A percentile compares a stretch with the other conserved stretches of the same genome.
Evolutionary conservation across 495 filamentous ascomycete species (phyloP).

Genomic region (Bacidia rubella): DNA sequence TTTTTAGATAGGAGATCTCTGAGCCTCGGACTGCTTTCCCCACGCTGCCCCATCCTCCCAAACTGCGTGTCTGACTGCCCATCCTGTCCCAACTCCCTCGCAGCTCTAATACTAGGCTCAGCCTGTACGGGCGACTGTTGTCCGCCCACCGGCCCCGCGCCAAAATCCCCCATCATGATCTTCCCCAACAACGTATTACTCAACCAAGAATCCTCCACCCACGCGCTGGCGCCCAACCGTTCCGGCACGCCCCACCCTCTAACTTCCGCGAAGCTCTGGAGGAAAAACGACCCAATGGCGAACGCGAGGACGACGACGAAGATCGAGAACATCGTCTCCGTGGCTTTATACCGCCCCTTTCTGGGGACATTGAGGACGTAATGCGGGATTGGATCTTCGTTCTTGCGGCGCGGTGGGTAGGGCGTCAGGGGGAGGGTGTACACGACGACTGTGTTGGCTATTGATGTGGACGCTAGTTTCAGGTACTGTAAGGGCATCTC

Average conservation of each 20-base stretch:
- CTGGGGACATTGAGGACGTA: slow-evolving; percentile 54
- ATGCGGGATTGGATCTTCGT: slow-evolving; percentile 16
- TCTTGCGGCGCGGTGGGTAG: slow-evolving; percentile 28
- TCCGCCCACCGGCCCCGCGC: no score
- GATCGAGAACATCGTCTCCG: slow-evolving; percentile 33
- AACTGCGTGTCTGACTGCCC: no score
- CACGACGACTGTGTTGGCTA: slow-evolving; percentile 74
- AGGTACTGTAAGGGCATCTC: slow-evolving; percentile 44
- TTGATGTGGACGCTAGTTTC: slow-evolving; percentile 72
- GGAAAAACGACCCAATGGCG: slow-evolving; percentile 42
- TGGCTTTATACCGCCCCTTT: slow-evolving; percentile 23
- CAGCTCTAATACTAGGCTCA: no score
- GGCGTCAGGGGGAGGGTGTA: slow-evolving; percentile 67
- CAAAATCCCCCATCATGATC: no score
- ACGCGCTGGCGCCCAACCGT: slow-evolving; percentile 39
- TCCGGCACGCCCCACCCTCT: slow-evolving; percentile 41
- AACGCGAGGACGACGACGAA: slow-evolving; percentile 38
- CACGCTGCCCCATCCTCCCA: no score
- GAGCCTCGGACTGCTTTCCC: neutral
- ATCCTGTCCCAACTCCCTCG: no score
- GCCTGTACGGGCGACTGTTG: no score
- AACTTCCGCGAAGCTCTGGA: slow-evolving; percentile 56
- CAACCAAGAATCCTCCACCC: slow-evolving; percentile 27
- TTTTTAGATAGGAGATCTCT: neutral
- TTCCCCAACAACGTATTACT: slow-evolving; percentile 20